Evolutionary conservation across 768 basidiomycete species (phyloP), one percentile per base, ranked within the genome.

Genomic region (Mycena alexandri): DNA sequence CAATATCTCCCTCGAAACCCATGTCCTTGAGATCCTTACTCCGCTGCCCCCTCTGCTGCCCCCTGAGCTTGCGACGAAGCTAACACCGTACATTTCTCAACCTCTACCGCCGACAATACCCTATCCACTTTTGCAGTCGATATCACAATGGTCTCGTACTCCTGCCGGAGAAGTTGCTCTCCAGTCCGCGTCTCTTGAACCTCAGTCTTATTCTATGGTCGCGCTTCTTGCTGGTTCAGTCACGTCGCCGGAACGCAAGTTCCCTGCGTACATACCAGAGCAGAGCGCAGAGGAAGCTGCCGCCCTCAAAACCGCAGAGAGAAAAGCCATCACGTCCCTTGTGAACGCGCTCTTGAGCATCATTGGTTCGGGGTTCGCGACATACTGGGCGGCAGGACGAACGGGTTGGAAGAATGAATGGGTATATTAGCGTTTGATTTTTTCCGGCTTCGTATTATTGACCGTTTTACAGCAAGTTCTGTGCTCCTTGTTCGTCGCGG

Each of bases 181-280:
- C 57, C 72, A 75, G 41, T 79, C 80, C 8, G 83, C 83, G 12
- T 77, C 81, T 2, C 79, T 93, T 52, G 78, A 88, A 63, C 79
- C 87, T 6, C 78, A 79, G 22, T 80, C 85, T 16, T 94, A 92
- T 75, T 80, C 84, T 8, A 93, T 93, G 88, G 79, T 93, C 43
- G 80, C 92, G 21, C 81, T 95, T 41, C 86, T 95, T 7, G 93
- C 94, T 17, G 93, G 93, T 42, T 85, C 90, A 8, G 86, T 84
- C 48, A 90, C 93, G n/a, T 93, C 92, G 8, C 93, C 93, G 22
- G 88, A 92, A 64, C 86, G 90, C 60, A 88, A 83, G 41, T 92
- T 93, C 66, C 89, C 89, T 36, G 70, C 79, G 11, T 86, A 88
- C 71, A 64, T 73, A 5, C 83, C 81, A 24, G 84, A 82, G 22